Conservation (phyloP, 169 alveolate genomes). For the Plasmodium chabaudi region DNA sequence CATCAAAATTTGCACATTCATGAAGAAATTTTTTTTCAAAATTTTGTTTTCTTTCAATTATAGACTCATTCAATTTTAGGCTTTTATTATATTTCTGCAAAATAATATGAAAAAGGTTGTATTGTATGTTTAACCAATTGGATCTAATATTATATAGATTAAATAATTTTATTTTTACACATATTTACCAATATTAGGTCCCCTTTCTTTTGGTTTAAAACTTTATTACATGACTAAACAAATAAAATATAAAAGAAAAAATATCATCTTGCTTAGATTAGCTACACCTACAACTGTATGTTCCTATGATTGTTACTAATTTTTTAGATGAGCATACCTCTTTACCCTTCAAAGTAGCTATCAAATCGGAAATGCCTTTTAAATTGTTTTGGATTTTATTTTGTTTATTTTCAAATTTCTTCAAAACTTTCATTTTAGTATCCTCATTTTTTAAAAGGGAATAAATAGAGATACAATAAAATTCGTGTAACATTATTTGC, state of each 20-base stretch:
- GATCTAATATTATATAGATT: too few relatives aligned
- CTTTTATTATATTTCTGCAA: constrained; percentile 17
- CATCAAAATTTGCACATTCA: constrained; percentile 53
- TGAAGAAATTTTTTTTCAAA: constrained; percentile 45
- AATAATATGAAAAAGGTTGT: not conserved
- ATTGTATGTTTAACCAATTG: not conserved
- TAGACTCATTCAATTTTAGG: constrained; percentile 13
- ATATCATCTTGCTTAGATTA: too few relatives aligned
- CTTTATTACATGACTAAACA: too few relatives aligned
- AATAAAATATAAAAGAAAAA: too few relatives aligned
- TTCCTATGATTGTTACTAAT: too few relatives aligned
- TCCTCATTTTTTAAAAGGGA: constrained; percentile 61
- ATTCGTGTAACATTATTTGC: constrained; percentile 29
- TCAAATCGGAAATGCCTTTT: not conserved
- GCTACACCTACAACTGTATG: too few relatives aligned
- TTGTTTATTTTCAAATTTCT: constrained; percentile 4
- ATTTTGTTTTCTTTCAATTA: constrained; percentile 32
- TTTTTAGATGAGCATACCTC: constrained; percentile 2
- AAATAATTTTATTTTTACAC: not conserved
- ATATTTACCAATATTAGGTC: not conserved
- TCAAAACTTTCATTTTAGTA: constrained; percentile 10
- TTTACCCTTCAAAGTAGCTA: not conserved
- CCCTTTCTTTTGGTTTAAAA: not conserved
- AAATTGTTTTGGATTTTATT: constrained; percentile 1
- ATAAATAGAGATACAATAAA: constrained; percentile 38